phyloP scores from a whole-genome alignment of 495 filamentous ascomycete species.

The Aspergillus cavernicola region DNA sequence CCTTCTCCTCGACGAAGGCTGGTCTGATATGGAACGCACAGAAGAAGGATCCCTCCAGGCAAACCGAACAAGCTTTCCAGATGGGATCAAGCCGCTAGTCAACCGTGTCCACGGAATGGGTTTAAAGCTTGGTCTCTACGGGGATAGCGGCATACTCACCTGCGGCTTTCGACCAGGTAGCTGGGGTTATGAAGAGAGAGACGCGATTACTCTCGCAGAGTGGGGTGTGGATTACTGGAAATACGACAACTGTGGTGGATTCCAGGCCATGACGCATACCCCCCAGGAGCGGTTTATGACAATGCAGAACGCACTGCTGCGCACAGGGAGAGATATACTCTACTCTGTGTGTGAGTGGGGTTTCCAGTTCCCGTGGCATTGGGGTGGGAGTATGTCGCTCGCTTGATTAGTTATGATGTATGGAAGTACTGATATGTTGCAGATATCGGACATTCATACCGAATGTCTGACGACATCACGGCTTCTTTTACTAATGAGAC shows the following conservation, averaged over 20 bases:
- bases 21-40: not conserved
- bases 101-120: not conserved
- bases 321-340: not conserved
- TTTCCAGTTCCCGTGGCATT: slow-evolving; percentile 6
- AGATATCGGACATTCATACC: slow-evolving; percentile 3
- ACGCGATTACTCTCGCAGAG: slow-evolving; percentile 57
- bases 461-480: slow-evolving; percentile 1
- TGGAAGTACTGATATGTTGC: not conserved
- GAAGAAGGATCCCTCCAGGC: not conserved
- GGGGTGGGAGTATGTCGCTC: not conserved
- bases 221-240: not conserved
- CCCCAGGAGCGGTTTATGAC: not conserved
- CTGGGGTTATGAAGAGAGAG: slow-evolving; percentile 32
- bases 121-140: not conserved
- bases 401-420: not conserved
- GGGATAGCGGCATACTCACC: not conserved
- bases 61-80: not conserved
- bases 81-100: not conserved
- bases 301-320: not conserved
- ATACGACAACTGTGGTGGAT: not conserved
- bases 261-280: not conserved
- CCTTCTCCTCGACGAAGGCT: slow-evolving; percentile 4
- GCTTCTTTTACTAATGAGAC: not conserved
- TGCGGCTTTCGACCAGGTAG: not conserved
- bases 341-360: slow-evolving; percentile 4